Evolutionary conservation across 2,329 filamentous ascomycete genomes (phyloP).

Genomic region (Aspergillus carbonarius): DNA sequence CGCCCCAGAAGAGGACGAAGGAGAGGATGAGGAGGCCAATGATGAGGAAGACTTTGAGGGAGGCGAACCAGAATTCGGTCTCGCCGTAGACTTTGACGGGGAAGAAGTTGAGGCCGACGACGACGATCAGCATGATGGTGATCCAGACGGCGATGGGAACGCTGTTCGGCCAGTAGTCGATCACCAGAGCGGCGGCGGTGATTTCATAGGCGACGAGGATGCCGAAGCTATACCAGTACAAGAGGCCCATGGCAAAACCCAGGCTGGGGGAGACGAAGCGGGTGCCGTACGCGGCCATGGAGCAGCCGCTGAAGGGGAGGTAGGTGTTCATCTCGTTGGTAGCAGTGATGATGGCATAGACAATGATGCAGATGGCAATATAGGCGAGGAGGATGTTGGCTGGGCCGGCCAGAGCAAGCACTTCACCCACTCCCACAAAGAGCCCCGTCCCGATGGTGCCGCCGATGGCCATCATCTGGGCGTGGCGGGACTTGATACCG

Average conservation of each 20-base stretch:
- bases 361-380: background rate
- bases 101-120: slow-evolving; percentile 55
- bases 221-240: slow-evolving; percentile 80
- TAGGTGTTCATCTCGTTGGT: slow-evolving; percentile 7
- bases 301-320: slow-evolving; percentile 3
- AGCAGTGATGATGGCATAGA: slow-evolving; percentile 3
- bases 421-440: slow-evolving; percentile 1
- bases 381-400: background rate
- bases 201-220: slow-evolving; percentile 80
- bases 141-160: slow-evolving; percentile 58
- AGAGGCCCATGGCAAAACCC: slow-evolving; percentile 49
- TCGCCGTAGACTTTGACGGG: slow-evolving; percentile 51
- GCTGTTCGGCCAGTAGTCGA: slow-evolving; percentile 52
- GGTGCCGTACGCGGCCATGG: slow-evolving; percentile 46
- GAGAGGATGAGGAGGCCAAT: slow-evolving; percentile 54
- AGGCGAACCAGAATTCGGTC: slow-evolving; percentile 8
- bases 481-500: slow-evolving; percentile 8
- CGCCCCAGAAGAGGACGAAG: slow-evolving; percentile 76
- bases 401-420: background rate
- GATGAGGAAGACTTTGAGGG: slow-evolving; percentile 6
- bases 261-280: slow-evolving; percentile 63
- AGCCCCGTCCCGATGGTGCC: slow-evolving; percentile 6
- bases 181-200: slow-evolving; percentile 54
- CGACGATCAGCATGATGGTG: slow-evolving; percentile 54
- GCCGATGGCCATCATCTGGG: slow-evolving; percentile 11